Conservation (phyloP, 345 rosid species). For the Viola odorata region DNA sequence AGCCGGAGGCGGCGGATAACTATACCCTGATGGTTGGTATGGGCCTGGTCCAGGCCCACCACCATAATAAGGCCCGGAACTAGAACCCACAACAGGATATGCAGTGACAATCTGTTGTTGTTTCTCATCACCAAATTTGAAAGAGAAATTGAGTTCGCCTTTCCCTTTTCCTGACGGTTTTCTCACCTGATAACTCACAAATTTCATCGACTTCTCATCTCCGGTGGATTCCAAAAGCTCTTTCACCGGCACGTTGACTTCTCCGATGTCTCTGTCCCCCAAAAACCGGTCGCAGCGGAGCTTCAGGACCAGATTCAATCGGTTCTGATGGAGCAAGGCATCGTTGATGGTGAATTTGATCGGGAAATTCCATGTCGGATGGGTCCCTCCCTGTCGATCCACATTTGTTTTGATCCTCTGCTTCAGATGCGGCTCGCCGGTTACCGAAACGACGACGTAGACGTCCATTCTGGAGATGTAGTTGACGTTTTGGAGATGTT, state of each 20-base stretch:
- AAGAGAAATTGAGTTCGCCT: constrained; percentile 65
- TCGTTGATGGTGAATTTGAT: constrained; percentile 48
- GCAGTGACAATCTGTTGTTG: constrained; percentile 9
- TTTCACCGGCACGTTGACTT: constrained; percentile 62
- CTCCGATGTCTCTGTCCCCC: constrained; percentile 66
- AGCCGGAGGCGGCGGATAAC: too few relatives aligned
- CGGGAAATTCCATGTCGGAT: constrained; percentile 66
- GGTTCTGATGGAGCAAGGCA: constrained; percentile 40
- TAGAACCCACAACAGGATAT: constrained; percentile 14
- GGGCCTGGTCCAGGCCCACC: background rate
- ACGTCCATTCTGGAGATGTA: constrained; percentile 75
- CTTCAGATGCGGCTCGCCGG: constrained; percentile 33
- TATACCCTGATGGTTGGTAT: background rate
- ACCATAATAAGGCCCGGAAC: constrained; percentile 5
- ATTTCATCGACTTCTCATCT: constrained; percentile 26
- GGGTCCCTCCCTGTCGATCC: constrained; percentile 41
- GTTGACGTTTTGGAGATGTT: constrained; percentile 60
- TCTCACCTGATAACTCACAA: constrained; percentile 60
- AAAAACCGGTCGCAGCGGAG: constrained; percentile 63
- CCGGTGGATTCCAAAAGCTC: constrained; percentile 44
- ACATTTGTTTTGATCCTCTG: constrained; percentile 44
- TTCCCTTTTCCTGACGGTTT: constrained; percentile 61
- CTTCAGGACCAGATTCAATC: constrained; percentile 45
- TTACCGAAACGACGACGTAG: constrained; percentile 54
- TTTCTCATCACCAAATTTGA: constrained; percentile 35